Base-by-base conservation (phyloP, 768 basidiomycete species). In the Rhodotorula diobovata region DNA sequence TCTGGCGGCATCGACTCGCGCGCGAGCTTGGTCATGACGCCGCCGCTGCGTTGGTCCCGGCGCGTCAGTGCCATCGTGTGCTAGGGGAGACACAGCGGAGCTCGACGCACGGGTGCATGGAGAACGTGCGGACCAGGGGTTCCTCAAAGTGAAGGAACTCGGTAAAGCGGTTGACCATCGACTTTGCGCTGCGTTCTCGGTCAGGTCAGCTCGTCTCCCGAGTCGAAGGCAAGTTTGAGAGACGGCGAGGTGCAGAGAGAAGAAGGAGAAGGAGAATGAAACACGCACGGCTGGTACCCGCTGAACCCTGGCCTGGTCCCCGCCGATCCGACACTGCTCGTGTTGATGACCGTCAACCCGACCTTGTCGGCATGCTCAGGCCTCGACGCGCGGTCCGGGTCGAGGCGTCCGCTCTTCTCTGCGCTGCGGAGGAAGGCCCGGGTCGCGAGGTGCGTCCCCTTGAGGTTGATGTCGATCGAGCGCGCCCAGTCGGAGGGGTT, bases 61-160 rank as follows among this genome's bases (percentile, higher is more conserved):
- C 2, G 12, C 1, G 39, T 51, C 61, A 63, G 50, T 15, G 55
- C n/a, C 11, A 2, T 1, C 2, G 28, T 18, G 54, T 20, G 14
- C 16, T 21, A 34, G 48, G 9, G 48, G 20, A 16, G 51, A 14
- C 7, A 35, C 6, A 0, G 23, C 2, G 39, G 35, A 34, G 9
- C 8, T 34, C 9, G n/a, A n/a, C 68, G 39, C 28, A 63, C 68
- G 68, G 68, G 41, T 69, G 68, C 28, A 63, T 59, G 11, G 68
- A 56, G n/a, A 63, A 69, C 9, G 62, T 64, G 56, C 68, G 56
- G 25, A 69, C 68, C n/a, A 14, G 23, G 18, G 55, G 62, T 21
- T 69, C 61, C n/a, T 69, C 68, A 41, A 63, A 69, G 61, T 69
- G 68, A 12, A 69, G 39, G 39, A 69, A 69, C 39, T 69, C 68